A percentile compares a stretch with the other conserved stretches of the same genome.
Conservation (phyloP, 176 grass and related monocot species). For the Carex kokanica region DNA sequence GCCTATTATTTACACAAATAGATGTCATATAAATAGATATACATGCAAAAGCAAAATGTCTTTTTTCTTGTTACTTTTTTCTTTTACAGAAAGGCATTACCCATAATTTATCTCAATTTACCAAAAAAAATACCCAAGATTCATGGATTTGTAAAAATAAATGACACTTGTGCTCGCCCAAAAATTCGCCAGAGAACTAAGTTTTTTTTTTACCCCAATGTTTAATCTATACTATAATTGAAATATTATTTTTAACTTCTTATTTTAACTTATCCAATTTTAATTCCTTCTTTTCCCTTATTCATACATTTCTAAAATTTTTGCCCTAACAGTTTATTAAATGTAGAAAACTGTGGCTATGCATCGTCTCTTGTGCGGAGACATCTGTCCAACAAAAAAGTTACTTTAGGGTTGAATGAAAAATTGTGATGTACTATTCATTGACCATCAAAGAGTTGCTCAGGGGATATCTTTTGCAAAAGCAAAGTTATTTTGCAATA, state of each 20-base stretch:
- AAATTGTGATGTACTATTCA: background rate
- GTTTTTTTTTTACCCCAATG: background rate
- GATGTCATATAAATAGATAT: background rate
- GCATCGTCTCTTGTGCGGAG: background rate
- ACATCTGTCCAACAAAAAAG: background rate
- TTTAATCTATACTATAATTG: background rate
- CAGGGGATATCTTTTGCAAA: background rate
- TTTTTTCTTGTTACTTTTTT: background rate
- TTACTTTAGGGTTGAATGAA: background rate
- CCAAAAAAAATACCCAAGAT: background rate
- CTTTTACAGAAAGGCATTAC: background rate
- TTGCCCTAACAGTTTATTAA: background rate
- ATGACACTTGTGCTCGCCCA: background rate
- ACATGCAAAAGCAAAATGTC: background rate
- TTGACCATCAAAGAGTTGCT: background rate
- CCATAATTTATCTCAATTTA: background rate
- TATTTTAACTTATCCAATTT: background rate
- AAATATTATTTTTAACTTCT: background rate
- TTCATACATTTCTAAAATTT: background rate
- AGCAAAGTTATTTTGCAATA: background rate
- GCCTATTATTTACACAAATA: constrained; percentile 40
- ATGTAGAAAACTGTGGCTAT: background rate
- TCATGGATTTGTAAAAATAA: background rate
- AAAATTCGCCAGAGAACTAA: background rate
- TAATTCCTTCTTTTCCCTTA: background rate